A percentile compares a stretch with the other conserved stretches of the same genome.
These are phyloP conservation scores for Eucalyptus brandiana DNA, from an alignment of 345 rosid genomes.

Conservation along the genomic window DNA sequence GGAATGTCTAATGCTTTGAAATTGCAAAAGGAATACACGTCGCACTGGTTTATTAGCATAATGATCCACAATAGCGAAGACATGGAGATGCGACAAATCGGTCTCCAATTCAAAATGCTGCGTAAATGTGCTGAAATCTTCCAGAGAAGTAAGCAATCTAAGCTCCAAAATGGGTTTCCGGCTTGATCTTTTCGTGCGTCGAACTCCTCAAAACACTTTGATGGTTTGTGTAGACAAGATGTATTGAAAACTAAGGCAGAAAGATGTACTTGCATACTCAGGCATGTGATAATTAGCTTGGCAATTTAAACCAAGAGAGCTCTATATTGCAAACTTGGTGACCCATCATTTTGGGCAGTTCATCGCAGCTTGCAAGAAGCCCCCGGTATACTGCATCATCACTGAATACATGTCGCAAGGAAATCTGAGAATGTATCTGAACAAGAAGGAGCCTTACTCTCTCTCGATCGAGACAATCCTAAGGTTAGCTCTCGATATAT, in stretches of 20 bases:
- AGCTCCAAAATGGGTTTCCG: neutral
- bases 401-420: constrained; percentile 99
- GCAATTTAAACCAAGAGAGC: neutral
- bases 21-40: neutral
- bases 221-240: neutral
- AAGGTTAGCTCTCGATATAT: constrained; percentile 89
- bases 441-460: constrained; percentile 95
- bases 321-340: neutral
- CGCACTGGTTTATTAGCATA: neutral
- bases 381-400: constrained; percentile 94
- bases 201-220: neutral
- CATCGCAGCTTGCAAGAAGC: constrained; percentile 97
- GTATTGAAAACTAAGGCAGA: neutral
- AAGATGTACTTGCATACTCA: neutral
- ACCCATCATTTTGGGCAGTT: constrained; percentile 31
- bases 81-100: neutral
- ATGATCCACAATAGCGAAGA: neutral
- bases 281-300: neutral
- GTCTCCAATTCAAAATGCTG: neutral
- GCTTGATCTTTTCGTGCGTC: neutral
- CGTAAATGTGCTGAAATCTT: neutral
- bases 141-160: neutral
- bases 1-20: neutral
- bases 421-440: constrained; percentile 92
- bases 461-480: constrained; percentile 82